Percentiles rank a stretch among this genome's conserved stretches.
Evolutionary conservation across 768 basidiomycete genomes (phyloP).

Genomic region (Tulasnella sp.): DNA sequence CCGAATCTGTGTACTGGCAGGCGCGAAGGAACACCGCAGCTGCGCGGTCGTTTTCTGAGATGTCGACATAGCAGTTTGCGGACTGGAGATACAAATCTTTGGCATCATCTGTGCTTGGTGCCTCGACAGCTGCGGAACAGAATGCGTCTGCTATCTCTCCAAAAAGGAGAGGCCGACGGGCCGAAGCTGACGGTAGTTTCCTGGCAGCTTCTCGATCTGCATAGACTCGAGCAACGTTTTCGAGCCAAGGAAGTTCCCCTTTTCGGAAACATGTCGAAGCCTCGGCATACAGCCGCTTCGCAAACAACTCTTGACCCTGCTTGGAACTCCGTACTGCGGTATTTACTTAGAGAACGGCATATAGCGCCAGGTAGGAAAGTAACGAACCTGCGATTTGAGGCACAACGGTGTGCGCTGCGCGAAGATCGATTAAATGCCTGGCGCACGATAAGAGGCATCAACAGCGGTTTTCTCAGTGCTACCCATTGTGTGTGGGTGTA

Average conservation of each 20-base stretch:
- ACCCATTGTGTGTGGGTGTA: no score
- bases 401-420: not conserved
- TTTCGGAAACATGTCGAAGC: slow-evolving; percentile 15
- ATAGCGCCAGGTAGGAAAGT: not conserved
- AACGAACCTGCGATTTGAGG: slow-evolving; percentile 3
- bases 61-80: not conserved
- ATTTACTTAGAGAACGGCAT: not conserved
- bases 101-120: not conserved
- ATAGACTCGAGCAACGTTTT: not conserved
- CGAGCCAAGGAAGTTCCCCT: not conserved
- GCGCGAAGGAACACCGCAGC: not conserved
- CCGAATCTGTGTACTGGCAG: slow-evolving; percentile 5
- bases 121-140: not conserved
- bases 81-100: not conserved
- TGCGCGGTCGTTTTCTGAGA: not conserved
- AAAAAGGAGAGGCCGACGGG: not conserved
- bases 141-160: not conserved
- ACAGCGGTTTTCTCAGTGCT: no score
- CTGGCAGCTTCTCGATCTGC: not conserved
- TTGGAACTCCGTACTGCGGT: not conserved
- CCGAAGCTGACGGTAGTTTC: not conserved
- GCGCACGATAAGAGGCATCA: no score
- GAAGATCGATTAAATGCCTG: no score
- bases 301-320: slow-evolving; percentile 10
- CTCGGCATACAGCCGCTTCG: slow-evolving; percentile 9